Percentiles rank a stretch among this genome's conserved stretches.
phyloP scores from a whole-genome alignment of 192 early-diverging fungal species.

The Spinellus fusiger region DNA sequence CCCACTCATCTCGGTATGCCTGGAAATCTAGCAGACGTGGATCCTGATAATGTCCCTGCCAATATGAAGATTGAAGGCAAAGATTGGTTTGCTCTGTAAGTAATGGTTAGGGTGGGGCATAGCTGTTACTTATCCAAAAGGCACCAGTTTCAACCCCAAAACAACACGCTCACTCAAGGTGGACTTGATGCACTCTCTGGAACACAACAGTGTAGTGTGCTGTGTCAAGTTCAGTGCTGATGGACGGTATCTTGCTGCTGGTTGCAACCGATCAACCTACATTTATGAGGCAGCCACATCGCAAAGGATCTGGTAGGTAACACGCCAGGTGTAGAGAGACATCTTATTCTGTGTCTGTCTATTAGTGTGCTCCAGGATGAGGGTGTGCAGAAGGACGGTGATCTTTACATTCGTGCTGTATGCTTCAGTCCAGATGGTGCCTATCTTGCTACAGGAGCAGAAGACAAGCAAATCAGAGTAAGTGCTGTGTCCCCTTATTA shows the following conservation, averaged over 20 bases:
- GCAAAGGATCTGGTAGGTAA: slow-evolving; percentile 56
- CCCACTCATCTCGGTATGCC: neutral
- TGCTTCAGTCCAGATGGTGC: slow-evolving; percentile 93
- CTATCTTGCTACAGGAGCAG: slow-evolving; percentile 88
- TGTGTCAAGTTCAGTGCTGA: slow-evolving; percentile 94
- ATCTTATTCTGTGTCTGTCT: neutral
- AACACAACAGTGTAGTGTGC: slow-evolving; percentile 83
- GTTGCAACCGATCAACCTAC: slow-evolving; percentile 85
- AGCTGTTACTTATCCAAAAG: too few species aligned
- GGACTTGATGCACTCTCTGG: slow-evolving; percentile 55
- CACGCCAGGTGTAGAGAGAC: neutral
- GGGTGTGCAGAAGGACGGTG: slow-evolving; percentile 63
- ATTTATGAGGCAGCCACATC: slow-evolving; percentile 85
- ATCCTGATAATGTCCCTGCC: slow-evolving; percentile 70
- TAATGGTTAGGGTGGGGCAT: neutral
- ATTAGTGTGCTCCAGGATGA: slow-evolving; percentile 71
- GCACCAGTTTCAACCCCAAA: slow-evolving; percentile 61
- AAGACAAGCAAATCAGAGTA: slow-evolving; percentile 89
- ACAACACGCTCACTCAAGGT: slow-evolving; percentile 55
- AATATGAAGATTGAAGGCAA: slow-evolving; percentile 71
- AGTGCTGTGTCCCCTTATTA: neutral
- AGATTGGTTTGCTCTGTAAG: slow-evolving; percentile 85
- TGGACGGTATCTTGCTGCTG: slow-evolving; percentile 88
- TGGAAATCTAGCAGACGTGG: slow-evolving; percentile 60
- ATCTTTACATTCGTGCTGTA: slow-evolving; percentile 93